These are phyloP conservation scores for Salix suchowensis DNA, from an alignment of 345 rosid genomes.

Conservation along the genomic window DNA sequence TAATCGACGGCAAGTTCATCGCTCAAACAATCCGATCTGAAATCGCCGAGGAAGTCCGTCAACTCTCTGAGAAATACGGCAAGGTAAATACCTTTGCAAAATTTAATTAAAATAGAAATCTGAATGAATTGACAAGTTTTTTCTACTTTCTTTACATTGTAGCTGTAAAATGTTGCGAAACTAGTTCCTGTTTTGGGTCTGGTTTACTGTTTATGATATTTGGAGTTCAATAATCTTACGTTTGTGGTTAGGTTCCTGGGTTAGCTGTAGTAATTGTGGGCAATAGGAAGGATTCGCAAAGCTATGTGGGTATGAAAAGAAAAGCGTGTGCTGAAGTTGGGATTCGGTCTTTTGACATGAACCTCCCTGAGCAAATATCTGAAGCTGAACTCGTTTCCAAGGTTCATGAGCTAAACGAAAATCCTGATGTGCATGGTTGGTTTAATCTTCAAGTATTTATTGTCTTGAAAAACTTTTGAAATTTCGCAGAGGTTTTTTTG, in stretches of 20 bases:
- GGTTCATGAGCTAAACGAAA: conserved; percentile 74
- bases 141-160: background rate
- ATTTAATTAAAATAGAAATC: background rate
- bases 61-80: conserved; percentile 56
- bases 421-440: conserved; percentile 78
- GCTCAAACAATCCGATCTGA: conserved; percentile 77
- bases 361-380: conserved; percentile 70
- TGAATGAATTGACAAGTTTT: background rate
- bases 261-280: conserved; percentile 89
- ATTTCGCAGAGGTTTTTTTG: background rate
- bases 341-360: conserved; percentile 64
- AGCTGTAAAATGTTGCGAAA: background rate
- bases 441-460: conserved; percentile 5
- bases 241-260: conserved; percentile 67
- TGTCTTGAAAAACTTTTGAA: background rate
- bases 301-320: conserved; percentile 87
- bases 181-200: background rate
- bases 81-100: conserved; percentile 35
- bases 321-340: conserved; percentile 94
- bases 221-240: background rate
- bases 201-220: background rate
- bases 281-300: conserved; percentile 72
- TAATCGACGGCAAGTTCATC: conserved; percentile 71
- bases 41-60: conserved; percentile 69
- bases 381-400: conserved; percentile 69